A percentile compares a stretch with the other conserved stretches of the same genome.
Conservation (phyloP, 768 basidiomycete genomes). For the Amanita molliuscula region DNA sequence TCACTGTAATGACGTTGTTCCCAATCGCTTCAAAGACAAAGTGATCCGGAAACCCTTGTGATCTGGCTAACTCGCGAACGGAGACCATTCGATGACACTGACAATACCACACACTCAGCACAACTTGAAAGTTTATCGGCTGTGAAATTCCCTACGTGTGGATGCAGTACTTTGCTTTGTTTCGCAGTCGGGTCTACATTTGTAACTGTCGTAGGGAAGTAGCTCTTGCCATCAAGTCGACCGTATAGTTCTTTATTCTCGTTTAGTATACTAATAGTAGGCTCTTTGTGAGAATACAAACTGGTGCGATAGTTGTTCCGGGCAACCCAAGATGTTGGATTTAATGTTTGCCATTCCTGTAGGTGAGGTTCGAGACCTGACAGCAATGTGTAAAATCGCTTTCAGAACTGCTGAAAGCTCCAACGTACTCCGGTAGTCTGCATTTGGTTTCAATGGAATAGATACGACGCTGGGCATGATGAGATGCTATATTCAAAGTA, state of each 20-base stretch:
- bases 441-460: slow-evolving; percentile 43
- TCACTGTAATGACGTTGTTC: slow-evolving; percentile 49
- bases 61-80: slow-evolving; percentile 67
- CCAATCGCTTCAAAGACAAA: slow-evolving; percentile 50
- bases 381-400: neutral
- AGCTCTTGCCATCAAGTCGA: slow-evolving; percentile 41
- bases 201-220: slow-evolving; percentile 69
- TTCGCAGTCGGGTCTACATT: slow-evolving; percentile 76
- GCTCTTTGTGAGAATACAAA: slow-evolving; percentile 12
- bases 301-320: slow-evolving; percentile 41
- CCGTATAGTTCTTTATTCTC: slow-evolving; percentile 33
- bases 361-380: slow-evolving; percentile 33
- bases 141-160: slow-evolving; percentile 34
- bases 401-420: neutral
- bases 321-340: slow-evolving; percentile 51
- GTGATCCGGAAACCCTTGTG: slow-evolving; percentile 74
- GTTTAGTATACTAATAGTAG: neutral
- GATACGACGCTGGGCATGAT: slow-evolving; percentile 36
- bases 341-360: slow-evolving; percentile 50
- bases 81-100: slow-evolving; percentile 66
- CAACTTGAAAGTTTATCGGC: neutral
- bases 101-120: neutral
- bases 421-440: slow-evolving; percentile 55
- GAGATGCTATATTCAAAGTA: neutral
- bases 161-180: slow-evolving; percentile 60